phyloP scores from a whole-genome alignment of 306 rosid species.

The Casuarina cunninghamiana region DNA sequence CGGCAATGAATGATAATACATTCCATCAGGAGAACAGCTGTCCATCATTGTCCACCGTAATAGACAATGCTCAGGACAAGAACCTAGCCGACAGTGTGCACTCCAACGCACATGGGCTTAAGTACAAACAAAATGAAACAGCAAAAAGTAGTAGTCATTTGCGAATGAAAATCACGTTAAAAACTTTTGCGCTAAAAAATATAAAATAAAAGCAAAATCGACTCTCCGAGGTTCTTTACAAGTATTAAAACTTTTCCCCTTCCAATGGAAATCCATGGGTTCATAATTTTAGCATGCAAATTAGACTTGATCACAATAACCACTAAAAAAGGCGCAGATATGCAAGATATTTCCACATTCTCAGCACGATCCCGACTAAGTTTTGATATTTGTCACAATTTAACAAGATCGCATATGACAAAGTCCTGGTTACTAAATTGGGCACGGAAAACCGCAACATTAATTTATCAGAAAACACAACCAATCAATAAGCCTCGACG shows the following conservation, averaged over 20 bases:
- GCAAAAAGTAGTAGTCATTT: background rate
- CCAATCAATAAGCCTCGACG: background rate
- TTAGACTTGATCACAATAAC: background rate
- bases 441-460: background rate
- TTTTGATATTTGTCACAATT: background rate
- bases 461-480: background rate
- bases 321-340: background rate
- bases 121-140: background rate
- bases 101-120: conserved; percentile 3
- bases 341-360: background rate
- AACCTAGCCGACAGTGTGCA: background rate
- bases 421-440: background rate
- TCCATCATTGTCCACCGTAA: background rate
- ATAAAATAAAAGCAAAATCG: background rate
- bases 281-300: background rate
- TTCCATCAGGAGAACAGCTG: background rate
- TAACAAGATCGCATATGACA: background rate
- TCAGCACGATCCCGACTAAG: background rate
- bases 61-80: background rate
- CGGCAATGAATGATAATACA: background rate
- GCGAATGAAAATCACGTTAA: background rate
- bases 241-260: background rate
- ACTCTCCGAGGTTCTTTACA: background rate
- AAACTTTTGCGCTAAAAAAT: background rate
- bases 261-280: background rate